phyloP scores from a whole-genome alignment of 2,329 filamentous ascomycete genomes.

The Ophiostoma tasmaniense region DNA sequence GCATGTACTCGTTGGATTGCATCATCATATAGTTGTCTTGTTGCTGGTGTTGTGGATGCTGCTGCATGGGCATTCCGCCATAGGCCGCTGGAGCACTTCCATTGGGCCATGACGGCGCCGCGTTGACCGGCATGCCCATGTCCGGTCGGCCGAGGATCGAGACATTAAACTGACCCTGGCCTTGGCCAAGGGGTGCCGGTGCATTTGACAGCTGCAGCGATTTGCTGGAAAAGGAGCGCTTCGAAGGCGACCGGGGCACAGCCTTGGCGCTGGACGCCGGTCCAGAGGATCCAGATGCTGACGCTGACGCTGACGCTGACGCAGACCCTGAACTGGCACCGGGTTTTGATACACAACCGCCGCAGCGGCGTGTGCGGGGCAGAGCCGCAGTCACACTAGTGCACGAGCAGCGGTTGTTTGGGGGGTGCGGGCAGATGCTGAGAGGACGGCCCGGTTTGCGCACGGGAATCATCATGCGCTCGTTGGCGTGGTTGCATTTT shows the following conservation, averaged over 20 bases:
- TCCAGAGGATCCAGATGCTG: neutral
- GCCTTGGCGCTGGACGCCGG: neutral
- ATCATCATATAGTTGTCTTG: neutral
- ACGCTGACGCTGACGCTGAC: neutral
- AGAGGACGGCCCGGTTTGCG: slow-evolving; percentile 63
- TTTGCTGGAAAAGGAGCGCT: slow-evolving; percentile 24
- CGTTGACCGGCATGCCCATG: slow-evolving; percentile 5
- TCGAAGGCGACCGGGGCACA: slow-evolving; percentile 29
- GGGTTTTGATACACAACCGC: slow-evolving; percentile 32
- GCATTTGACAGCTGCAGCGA: slow-evolving; percentile 29
- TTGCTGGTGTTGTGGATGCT: neutral
- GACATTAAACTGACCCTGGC: slow-evolving; percentile 26
- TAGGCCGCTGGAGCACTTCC: neutral
- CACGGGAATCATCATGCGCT: slow-evolving; percentile 61
- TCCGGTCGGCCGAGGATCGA: neutral
- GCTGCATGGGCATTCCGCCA: neutral
- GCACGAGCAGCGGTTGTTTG: slow-evolving; percentile 53
- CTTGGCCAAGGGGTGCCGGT: slow-evolving; percentile 36
- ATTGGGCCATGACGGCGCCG: slow-evolving; percentile 12
- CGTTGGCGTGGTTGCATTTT: slow-evolving; percentile 60
- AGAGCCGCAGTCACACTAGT: slow-evolving; percentile 57
- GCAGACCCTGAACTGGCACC: slow-evolving; percentile 20
- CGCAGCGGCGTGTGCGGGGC: slow-evolving; percentile 48
- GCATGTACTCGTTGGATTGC: neutral
- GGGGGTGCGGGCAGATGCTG: slow-evolving; percentile 59